Conservation (phyloP, 164 flowering plant species). For the Vitis labrusca region DNA sequence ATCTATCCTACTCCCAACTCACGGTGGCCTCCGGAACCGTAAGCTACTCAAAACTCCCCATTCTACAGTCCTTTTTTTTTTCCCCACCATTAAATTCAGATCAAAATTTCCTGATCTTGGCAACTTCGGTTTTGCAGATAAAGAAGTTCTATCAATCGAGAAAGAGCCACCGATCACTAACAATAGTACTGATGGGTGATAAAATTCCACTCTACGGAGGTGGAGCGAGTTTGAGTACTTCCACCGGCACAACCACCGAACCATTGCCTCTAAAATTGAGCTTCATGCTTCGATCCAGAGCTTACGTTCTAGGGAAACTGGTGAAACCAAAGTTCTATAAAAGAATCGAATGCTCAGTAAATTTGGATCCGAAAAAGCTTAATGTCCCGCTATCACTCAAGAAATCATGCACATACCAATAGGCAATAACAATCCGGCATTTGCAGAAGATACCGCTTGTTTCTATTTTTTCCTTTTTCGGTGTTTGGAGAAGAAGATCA, state of each 20-base stretch:
- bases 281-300: conserved; percentile 63
- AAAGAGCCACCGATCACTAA: conserved; percentile 60
- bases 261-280: conserved; percentile 60
- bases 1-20: conserved; percentile 65
- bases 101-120: neutral
- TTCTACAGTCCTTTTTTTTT: neutral
- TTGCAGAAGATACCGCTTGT: neutral
- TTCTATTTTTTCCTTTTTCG: neutral
- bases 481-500: neutral
- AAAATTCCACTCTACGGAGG: conserved; percentile 83
- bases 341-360: conserved; percentile 46
- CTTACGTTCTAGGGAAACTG: conserved; percentile 74
- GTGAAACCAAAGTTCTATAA: conserved; percentile 82
- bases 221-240: conserved; percentile 61
- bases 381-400: conserved; percentile 49
- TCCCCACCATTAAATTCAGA: neutral
- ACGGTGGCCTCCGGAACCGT: conserved; percentile 64
- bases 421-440: neutral
- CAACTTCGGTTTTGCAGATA: conserved; percentile 47
- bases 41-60: conserved; percentile 23
- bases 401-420: conserved; percentile 56
- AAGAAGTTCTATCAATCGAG: conserved; percentile 80
- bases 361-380: conserved; percentile 50
- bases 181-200: conserved; percentile 49
- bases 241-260: conserved; percentile 43